Evolutionary conservation across 495 filamentous ascomycete species (phyloP).

Genomic region (Delitschia confertaspora): DNA sequence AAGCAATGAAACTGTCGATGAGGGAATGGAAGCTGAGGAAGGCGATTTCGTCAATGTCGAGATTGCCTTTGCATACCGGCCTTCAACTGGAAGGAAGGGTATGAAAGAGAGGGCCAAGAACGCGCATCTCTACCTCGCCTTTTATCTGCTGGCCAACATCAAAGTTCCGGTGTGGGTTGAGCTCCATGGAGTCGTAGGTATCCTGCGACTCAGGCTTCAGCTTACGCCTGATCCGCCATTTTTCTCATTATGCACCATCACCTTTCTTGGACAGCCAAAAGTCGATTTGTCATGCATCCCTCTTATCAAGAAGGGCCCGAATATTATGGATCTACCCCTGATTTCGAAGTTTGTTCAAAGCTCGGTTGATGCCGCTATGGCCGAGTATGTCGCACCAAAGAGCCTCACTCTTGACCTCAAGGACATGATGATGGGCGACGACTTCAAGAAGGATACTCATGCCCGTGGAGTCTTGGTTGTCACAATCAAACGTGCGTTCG

Average conservation of each 20-base stretch:
- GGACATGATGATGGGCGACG: conserved; percentile 65
- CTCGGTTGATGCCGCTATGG: conserved; percentile 59
- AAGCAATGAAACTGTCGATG: conserved; percentile 40
- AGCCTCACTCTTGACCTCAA: conserved; percentile 62
- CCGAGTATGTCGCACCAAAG: conserved; percentile 66
- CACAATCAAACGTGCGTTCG: conserved; percentile 51
- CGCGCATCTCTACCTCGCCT: conserved; percentile 59
- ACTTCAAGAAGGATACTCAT: conserved; percentile 64
- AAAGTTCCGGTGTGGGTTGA: conserved; percentile 64
- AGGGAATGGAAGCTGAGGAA: conserved; percentile 65
- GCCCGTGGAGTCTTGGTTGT: conserved; percentile 57
- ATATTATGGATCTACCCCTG: conserved; percentile 62
- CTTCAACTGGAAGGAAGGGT: conserved; percentile 41
- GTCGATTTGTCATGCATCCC: conserved; percentile 61
- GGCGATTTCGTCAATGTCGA: conserved; percentile 67
- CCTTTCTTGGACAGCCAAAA: conserved; percentile 67
- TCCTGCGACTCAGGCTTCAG: conserved; percentile 56
- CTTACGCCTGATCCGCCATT: conserved; percentile 65
- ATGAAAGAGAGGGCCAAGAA: conserved; percentile 55
- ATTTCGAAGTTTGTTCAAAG: conserved; percentile 66
- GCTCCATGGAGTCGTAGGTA: conserved; percentile 55
- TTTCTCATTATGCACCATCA: conserved; percentile 58
- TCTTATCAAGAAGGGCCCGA: conserved; percentile 54
- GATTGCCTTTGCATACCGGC: conserved; percentile 59
- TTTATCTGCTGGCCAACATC: conserved; percentile 53